Conservation (phyloP, 2,329 filamentous ascomycete species). For the Aureobasidium leucospermi region DNA sequence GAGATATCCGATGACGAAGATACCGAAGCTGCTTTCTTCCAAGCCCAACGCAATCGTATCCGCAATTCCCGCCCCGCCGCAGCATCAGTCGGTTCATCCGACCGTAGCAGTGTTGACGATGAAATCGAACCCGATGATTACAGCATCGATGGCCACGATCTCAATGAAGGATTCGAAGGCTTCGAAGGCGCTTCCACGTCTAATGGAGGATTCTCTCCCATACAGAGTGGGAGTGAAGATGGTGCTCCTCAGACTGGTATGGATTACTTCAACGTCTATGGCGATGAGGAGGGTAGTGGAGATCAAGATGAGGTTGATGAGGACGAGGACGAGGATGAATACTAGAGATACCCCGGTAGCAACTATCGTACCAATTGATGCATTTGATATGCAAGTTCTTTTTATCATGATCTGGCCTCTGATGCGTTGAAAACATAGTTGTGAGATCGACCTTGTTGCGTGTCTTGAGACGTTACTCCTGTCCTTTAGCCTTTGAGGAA, state of each 20-base stretch:
- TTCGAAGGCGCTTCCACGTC: neutral
- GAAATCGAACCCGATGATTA: neutral
- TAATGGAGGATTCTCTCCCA: slow-evolving; percentile 16
- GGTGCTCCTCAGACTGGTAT: neutral
- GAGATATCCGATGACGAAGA: too few relatives aligned
- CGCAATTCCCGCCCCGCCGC: neutral
- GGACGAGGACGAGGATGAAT: neutral
- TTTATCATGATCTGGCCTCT: too few relatives aligned
- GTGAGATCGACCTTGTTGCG: too few relatives aligned
- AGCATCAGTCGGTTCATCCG: neutral
- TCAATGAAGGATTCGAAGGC: slow-evolving; percentile 8
- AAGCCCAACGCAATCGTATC: neutral
- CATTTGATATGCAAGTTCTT: too few relatives aligned
- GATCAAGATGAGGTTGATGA: neutral
- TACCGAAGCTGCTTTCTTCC: too few relatives aligned
- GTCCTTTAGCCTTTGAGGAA: too few relatives aligned
- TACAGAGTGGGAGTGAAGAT: slow-evolving; percentile 8
- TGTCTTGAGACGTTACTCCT: too few relatives aligned
- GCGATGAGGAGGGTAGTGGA: neutral
- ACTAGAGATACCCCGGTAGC: neutral
- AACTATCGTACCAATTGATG: too few relatives aligned
- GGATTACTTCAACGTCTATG: slow-evolving; percentile 1
- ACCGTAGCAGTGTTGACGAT: neutral
- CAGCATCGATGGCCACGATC: slow-evolving; percentile 2
- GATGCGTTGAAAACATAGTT: too few relatives aligned